Evolutionary conservation across 2,329 filamentous ascomycete genomes (phyloP).

Genomic region (Cladosporium oxysporum): DNA sequence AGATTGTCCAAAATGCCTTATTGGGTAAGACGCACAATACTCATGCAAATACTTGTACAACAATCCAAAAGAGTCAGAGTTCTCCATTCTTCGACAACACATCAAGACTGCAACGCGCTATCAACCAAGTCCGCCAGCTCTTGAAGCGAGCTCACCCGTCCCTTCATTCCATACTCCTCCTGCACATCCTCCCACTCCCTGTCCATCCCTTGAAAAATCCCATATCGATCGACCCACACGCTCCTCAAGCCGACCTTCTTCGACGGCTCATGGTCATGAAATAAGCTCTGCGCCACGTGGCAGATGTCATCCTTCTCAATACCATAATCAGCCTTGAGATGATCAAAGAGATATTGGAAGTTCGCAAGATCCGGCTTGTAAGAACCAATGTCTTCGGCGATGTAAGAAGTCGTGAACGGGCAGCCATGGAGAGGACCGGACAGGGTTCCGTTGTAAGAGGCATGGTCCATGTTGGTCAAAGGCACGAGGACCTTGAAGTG

Average conservation of each 20-base stretch:
- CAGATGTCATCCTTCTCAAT: conserved; percentile 60
- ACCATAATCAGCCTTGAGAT: conserved; percentile 56
- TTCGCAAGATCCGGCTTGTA: conserved; percentile 70
- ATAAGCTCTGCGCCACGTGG: conserved; percentile 68
- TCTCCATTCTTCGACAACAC: too few species aligned
- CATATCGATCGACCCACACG: conserved; percentile 66
- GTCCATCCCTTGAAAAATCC: conserved; percentile 36
- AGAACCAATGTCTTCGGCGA: conserved; percentile 68
- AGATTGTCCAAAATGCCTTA: too few species aligned
- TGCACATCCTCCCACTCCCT: conserved; percentile 41
- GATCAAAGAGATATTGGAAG: conserved; percentile 64
- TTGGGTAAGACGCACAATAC: too few species aligned
- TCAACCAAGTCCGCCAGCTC: conserved; percentile 63
- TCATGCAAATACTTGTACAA: too few species aligned
- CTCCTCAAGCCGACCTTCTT: conserved; percentile 60
- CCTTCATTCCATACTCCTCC: conserved; percentile 54
- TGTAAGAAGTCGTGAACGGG: conserved; percentile 65
- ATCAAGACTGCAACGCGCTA: conserved; percentile 31
- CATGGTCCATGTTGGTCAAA: conserved; percentile 61
- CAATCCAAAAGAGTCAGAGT: too few species aligned
- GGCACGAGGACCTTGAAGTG: conserved; percentile 59
- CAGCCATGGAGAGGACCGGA: conserved; percentile 54
- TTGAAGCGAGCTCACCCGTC: conserved; percentile 60
- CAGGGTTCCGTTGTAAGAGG: conserved; percentile 53
- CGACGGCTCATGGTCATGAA: conserved; percentile 67